A percentile compares a stretch with the other conserved stretches of the same genome.
phyloP scores from a whole-genome alignment of 202 grass and related monocot genomes.

The Elaeis oleifera region DNA sequence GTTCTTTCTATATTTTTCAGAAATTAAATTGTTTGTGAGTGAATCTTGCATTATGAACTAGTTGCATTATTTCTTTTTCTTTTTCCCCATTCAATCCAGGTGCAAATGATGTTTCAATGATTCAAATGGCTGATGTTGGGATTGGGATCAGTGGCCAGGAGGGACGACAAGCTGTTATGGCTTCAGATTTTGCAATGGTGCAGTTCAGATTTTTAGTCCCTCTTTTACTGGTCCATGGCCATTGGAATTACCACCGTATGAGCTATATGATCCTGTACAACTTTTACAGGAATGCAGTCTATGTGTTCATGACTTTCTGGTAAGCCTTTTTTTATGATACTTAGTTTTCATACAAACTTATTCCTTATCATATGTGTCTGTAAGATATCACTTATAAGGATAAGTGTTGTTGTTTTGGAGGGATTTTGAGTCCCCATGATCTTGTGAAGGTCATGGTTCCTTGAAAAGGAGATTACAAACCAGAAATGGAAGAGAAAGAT shows the following conservation, averaged over 20 bases:
- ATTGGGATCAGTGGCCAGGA: constrained; percentile 3
- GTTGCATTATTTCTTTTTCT: too few relatives aligned
- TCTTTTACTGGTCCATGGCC: constrained; percentile 10
- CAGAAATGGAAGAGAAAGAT: too few relatives aligned
- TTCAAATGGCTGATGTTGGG: constrained; percentile 9
- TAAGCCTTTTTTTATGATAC: background rate
- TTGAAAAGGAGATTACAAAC: too few relatives aligned
- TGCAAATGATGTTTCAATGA: constrained; percentile 10
- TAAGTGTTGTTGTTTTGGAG: too few relatives aligned
- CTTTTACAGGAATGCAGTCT: constrained; percentile 9
- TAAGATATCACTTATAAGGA: too few relatives aligned
- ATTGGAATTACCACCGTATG: constrained; percentile 9
- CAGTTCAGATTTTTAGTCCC: constrained; percentile 10
- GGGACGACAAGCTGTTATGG: constrained; percentile 3
- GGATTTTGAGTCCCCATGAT: too few relatives aligned
- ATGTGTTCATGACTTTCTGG: constrained; percentile 1
- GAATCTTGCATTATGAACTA: too few relatives aligned
- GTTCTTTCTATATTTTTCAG: background rate
- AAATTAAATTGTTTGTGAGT: too few relatives aligned
- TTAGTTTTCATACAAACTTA: background rate
- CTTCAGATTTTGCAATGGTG: constrained; percentile 4
- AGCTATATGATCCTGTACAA: constrained; percentile 7
- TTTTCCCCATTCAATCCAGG: background rate
- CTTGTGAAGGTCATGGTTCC: too few relatives aligned
- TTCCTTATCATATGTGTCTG: background rate